Percentiles rank a stretch among this genome's conserved stretches.
Conservation (phyloP, 345 rosid species). For the Firmiana major region DNA sequence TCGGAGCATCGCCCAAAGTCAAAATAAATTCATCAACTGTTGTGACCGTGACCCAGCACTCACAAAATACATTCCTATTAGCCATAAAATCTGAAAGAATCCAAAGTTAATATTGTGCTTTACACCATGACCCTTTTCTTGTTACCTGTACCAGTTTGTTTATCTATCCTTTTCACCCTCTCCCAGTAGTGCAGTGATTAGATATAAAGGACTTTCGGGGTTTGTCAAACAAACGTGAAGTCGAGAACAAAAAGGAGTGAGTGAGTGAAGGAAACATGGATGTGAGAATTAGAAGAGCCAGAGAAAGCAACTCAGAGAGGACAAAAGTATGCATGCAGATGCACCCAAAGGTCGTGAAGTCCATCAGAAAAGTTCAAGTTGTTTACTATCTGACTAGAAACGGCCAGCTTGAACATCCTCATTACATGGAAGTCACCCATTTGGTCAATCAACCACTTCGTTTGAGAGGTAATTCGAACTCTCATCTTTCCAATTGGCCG, state of each 20-base stretch:
- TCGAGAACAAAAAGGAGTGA: not conserved
- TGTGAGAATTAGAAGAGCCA: constrained; percentile 32
- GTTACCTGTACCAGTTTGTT: not conserved
- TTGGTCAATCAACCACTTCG: constrained; percentile 72
- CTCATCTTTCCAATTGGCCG: not conserved
- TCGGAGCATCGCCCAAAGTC: constrained; percentile 19
- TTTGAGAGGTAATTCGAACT: constrained; percentile 48
- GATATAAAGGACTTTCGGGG: not conserved
- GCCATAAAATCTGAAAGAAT: too few species aligned
- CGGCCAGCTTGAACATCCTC: constrained; percentile 94
- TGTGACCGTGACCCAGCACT: constrained; percentile 19
- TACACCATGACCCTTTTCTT: not conserved
- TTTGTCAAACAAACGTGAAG: not conserved
- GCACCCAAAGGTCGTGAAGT: constrained; percentile 22
- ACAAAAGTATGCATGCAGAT: constrained; percentile 30
- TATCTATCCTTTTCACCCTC: constrained; percentile 8
- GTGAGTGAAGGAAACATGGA: constrained; percentile 22
- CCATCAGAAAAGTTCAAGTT: constrained; percentile 53
- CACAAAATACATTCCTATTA: not conserved
- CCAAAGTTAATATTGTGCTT: constrained; percentile 5
- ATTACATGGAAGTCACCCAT: constrained; percentile 71
- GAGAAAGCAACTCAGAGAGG: constrained; percentile 41
- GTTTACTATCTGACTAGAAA: constrained; percentile 86
- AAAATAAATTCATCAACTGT: constrained; percentile 12
- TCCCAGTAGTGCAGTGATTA: not conserved